These are phyloP conservation scores for Phoenix dactylifera DNA, from an alignment of 176 grass and related monocot genomes.

Conservation along the genomic window DNA sequence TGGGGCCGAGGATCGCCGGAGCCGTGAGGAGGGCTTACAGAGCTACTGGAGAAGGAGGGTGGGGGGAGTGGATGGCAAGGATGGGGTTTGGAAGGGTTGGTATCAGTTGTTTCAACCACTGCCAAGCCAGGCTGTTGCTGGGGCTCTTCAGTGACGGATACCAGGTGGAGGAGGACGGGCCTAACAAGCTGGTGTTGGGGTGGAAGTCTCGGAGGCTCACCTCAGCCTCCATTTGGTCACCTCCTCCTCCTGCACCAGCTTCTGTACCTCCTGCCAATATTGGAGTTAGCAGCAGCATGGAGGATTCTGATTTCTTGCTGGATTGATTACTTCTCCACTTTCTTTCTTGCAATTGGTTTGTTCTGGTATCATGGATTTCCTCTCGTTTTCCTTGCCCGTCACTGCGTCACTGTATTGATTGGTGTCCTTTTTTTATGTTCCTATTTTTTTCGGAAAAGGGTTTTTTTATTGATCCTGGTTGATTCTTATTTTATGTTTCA, in stretches of 20 bases:
- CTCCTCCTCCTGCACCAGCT: background rate
- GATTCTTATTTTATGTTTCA: no score
- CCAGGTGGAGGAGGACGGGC: conserved; percentile 41
- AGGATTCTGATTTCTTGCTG: conserved; percentile 1
- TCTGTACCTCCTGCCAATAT: conserved; percentile 3
- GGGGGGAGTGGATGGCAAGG: conserved; percentile 53
- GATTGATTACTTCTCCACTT: background rate
- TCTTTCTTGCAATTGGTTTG: no score
- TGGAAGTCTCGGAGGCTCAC: conserved; percentile 52
- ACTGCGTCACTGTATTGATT: no score
- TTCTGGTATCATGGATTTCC: no score
- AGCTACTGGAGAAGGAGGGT: conserved; percentile 18
- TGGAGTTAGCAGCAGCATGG: background rate
- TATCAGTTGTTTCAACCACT: conserved; percentile 71
- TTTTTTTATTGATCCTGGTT: no score
- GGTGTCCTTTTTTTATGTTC: no score
- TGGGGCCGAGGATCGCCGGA: conserved; percentile 50
- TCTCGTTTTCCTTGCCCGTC: no score
- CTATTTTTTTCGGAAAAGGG: no score
- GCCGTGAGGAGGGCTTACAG: conserved; percentile 56
- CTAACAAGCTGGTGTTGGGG: conserved; percentile 50
- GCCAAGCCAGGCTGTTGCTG: conserved; percentile 56
- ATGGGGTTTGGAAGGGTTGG: conserved; percentile 31
- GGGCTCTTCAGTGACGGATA: conserved; percentile 65
- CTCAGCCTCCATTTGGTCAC: conserved; percentile 49